Percentiles rank a stretch among this genome's conserved stretches.
Conservation (phyloP, 805 yeast genomes). For the Cyberlindnera amylophila region DNA sequence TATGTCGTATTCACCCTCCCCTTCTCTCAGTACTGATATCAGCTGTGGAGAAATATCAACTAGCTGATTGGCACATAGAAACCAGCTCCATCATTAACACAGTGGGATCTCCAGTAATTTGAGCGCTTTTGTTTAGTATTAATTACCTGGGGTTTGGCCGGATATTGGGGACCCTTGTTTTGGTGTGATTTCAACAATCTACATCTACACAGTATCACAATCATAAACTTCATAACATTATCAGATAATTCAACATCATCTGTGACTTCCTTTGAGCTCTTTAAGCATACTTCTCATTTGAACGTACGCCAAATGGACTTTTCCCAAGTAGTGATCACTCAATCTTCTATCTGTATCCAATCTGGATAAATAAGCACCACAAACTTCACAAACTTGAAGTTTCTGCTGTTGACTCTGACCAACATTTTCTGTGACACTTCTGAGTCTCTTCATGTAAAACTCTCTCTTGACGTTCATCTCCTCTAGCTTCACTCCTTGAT, state of each 20-base stretch:
- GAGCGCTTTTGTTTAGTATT: no score
- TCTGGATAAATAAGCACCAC: slow-evolving; percentile 85
- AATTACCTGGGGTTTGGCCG: no score
- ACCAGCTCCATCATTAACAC: no score
- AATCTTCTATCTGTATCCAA: slow-evolving; percentile 83
- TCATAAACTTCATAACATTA: no score
- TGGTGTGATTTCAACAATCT: no score
- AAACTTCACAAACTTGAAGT: slow-evolving; percentile 82
- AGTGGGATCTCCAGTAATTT: no score
- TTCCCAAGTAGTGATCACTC: slow-evolving; percentile 88
- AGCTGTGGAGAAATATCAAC: no score
- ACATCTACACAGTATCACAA: no score
- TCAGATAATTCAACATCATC: background rate
- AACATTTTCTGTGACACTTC: slow-evolving; percentile 61
- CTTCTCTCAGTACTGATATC: no score
- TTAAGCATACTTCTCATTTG: slow-evolving; percentile 53
- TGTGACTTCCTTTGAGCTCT: slow-evolving; percentile 17
- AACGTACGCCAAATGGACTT: slow-evolving; percentile 79
- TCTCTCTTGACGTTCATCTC: slow-evolving; percentile 47
- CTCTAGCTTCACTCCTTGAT: slow-evolving; percentile 45
- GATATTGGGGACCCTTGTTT: no score
- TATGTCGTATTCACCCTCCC: no score
- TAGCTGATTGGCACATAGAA: no score
- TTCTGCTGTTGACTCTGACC: slow-evolving; percentile 89
- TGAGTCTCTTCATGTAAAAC: slow-evolving; percentile 49